Percentiles rank a stretch among this genome's conserved stretches.
Conservation (phyloP, 1,284 basidiomycete species). For the Tausonia pullulans region DNA sequence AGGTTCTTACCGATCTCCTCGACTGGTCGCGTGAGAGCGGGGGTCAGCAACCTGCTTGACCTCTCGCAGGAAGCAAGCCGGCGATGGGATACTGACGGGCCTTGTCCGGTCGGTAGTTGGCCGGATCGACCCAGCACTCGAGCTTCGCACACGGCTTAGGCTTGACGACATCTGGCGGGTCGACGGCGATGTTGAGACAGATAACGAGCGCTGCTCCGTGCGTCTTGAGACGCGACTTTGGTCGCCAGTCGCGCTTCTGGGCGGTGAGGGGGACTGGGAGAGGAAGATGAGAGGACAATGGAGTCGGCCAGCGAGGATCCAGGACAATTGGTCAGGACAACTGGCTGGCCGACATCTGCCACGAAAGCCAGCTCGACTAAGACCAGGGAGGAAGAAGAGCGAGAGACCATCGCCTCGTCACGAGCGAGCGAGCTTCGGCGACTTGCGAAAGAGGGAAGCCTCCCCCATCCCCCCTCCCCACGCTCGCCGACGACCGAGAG, state of each 20-base stretch:
- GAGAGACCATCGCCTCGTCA: not conserved
- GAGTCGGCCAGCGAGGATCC: not conserved
- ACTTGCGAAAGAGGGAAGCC: not conserved
- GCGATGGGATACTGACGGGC: slow-evolving; percentile 36
- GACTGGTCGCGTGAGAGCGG: slow-evolving; percentile 27
- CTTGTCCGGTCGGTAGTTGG: slow-evolving; percentile 73
- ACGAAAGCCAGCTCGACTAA: not conserved
- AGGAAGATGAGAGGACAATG: not conserved
- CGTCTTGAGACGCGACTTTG: slow-evolving; percentile 75
- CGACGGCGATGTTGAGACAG: slow-evolving; percentile 94
- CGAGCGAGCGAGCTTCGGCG: not conserved
- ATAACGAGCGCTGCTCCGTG: slow-evolving; percentile 86
- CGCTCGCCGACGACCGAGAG: too few species aligned
- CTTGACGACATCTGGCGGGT: slow-evolving; percentile 94
- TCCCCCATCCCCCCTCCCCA: too few species aligned
- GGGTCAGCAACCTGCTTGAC: not conserved
- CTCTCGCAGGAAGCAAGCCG: not conserved
- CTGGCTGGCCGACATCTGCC: not conserved
- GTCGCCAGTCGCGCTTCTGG: slow-evolving; percentile 49
- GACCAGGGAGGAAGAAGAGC: not conserved
- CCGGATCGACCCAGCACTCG: slow-evolving; percentile 97
- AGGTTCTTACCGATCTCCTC: slow-evolving; percentile 84
- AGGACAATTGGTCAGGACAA: not conserved
- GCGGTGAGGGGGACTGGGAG: not conserved
- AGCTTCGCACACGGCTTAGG: slow-evolving; percentile 90